A percentile compares a stretch with the other conserved stretches of the same genome.
Evolutionary conservation across 31 red algal genomes (phyloP).

Genomic region (Asparagopsis taxiformis): DNA sequence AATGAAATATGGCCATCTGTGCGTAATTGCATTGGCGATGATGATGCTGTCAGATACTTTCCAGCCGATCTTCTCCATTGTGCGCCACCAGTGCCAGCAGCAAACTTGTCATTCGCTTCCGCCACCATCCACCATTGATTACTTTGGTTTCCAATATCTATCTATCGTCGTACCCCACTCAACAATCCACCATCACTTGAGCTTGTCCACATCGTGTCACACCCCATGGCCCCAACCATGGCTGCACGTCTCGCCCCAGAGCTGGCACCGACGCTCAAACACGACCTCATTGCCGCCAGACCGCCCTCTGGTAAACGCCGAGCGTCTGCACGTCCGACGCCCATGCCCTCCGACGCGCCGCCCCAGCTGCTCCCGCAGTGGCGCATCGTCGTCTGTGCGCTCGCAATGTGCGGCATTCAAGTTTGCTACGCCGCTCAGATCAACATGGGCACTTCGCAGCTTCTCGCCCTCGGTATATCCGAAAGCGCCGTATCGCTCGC

Average conservation of each 20-base stretch:
- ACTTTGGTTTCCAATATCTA: no score
- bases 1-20: no score
- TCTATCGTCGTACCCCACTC: no score
- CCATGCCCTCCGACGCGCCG: slow-evolving; percentile 3
- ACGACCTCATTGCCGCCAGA: background rate
- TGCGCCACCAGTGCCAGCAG: no score
- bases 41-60: no score
- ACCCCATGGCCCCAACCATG: background rate
- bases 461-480: slow-evolving; percentile 76
- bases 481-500: slow-evolving; percentile 77
- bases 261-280: background rate
- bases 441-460: slow-evolving; percentile 68
- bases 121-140: no score
- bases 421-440: slow-evolving; percentile 87
- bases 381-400: slow-evolving; percentile 59
- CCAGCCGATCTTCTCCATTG: no score
- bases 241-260: background rate
- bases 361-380: slow-evolving; percentile 23
- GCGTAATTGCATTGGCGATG: no score
- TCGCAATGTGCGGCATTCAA: slow-evolving; percentile 87
- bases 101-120: no score
- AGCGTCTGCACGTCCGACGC: background rate
- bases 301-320: background rate
- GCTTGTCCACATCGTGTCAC: no score
- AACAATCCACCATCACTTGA: no score